A percentile compares a stretch with the other conserved stretches of the same genome.
These are phyloP conservation scores for Colletotrichum spinosum DNA, from an alignment of 2,329 filamentous ascomycete genomes.

Conservation along the genomic window DNA sequence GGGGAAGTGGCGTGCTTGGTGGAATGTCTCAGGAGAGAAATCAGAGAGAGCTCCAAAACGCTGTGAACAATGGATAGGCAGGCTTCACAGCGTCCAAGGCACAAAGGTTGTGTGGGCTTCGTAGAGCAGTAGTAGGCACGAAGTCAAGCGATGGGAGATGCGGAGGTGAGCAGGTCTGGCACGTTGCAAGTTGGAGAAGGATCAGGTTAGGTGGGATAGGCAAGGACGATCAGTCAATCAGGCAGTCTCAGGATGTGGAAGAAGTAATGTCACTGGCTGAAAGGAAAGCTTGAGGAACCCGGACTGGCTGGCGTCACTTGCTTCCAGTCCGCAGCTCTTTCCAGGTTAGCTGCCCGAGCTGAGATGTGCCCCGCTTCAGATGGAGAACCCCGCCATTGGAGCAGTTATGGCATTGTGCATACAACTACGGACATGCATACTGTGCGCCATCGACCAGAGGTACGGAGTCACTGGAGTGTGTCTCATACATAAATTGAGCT, in stretches of 20 bases:
- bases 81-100: slow-evolving; percentile 23
- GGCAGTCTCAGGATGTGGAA: slow-evolving; percentile 1
- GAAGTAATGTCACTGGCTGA: slow-evolving; percentile 19
- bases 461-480: too few relatives aligned
- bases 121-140: not conserved
- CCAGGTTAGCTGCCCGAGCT: too few relatives aligned
- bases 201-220: not conserved
- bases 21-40: not conserved
- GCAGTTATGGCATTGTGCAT: not conserved
- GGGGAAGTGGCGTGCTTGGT: slow-evolving; percentile 10
- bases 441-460: not conserved
- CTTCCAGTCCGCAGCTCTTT: too few relatives aligned
- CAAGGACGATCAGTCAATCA: not conserved
- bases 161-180: slow-evolving; percentile 1
- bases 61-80: not conserved
- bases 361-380: slow-evolving; percentile 26
- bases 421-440: too few relatives aligned
- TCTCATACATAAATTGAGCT: too few relatives aligned
- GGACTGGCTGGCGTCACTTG: too few relatives aligned
- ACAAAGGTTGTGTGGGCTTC: not conserved
- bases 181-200: slow-evolving; percentile 11
- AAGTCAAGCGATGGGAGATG: slow-evolving; percentile 12
- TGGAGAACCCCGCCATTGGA: slow-evolving; percentile 34
- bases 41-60: not conserved
- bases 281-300: not conserved